Evolutionary conservation across 495 filamentous ascomycete genomes (phyloP), one percentile per base, ranked within the genome.

Genomic region (Apodospora peruviana): DNA sequence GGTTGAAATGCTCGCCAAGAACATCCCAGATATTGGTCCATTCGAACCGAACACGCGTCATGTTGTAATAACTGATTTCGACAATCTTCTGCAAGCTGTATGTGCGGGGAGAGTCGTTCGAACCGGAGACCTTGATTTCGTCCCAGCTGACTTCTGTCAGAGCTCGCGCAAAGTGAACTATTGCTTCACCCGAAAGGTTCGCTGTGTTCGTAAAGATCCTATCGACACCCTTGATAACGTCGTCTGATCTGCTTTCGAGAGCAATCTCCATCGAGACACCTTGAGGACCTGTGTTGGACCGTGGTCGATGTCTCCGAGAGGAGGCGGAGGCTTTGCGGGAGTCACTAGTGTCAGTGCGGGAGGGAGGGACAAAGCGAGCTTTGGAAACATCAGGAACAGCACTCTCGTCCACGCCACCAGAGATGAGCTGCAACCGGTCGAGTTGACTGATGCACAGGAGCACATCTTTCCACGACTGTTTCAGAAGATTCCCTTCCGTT

Each of bases 21-120:
- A 99, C 85, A 48, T 84, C 84, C 93, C 93, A 99, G 40, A 99
- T 94, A 60, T 87, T 90, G 10, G 86, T 91, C 93, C 93, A 99
- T 61, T 99, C 94, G 56, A 96, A 96, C 55, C 93, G 83, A 12
- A 99, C 91, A 72, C 93, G 83, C 37, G 85, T 91, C 94, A 99
- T 97, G 69, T 99, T 99, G 78, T 97, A 97, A 61, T 94, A 95
- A 67, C 87, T 91, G 65, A 99, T 96, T 68, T 99, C 93, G 24
- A 99, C 94, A 43, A 97, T 77, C 68, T 99, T 99, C 62, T 99
- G 93, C 41, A 99, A 71, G 62, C 90, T 95, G 71, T 95, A 97
- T 8, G 91, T 97, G 41, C 94, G 82, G 2, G 93, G 94, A 20
- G 87, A 90, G 39, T 96, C 90, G 56, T 88, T 95, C 45, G 94